These are phyloP conservation scores for Chrysopogon serrulatus DNA, from an alignment of 176 grass and related monocot species.

Conservation along the genomic window DNA sequence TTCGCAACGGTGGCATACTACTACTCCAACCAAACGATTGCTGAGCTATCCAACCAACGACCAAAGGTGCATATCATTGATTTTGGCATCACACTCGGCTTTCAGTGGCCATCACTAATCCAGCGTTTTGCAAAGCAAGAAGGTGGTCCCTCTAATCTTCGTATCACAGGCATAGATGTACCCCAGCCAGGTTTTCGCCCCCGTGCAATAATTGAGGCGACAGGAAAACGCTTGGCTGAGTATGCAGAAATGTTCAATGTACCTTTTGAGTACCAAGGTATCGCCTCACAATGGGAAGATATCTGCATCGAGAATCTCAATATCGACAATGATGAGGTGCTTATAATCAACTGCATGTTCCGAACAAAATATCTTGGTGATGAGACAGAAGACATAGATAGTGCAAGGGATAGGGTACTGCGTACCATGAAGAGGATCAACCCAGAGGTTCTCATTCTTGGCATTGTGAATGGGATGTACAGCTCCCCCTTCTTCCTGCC, in stretches of 20 bases:
- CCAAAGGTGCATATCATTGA: conserved; percentile 57
- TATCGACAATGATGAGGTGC: conserved; percentile 47
- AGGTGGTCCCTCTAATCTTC: conserved; percentile 25
- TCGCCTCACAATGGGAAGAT: conserved; percentile 52
- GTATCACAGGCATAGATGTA: conserved; percentile 53
- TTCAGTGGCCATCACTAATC: conserved; percentile 59
- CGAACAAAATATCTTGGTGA: conserved; percentile 35
- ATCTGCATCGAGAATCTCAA: conserved; percentile 49
- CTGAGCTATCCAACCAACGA: conserved; percentile 16
- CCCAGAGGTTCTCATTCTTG: conserved; percentile 52
- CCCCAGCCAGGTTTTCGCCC: conserved; percentile 47
- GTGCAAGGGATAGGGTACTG: conserved; percentile 51
- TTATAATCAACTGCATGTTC: conserved; percentile 51
- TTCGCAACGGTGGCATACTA: conserved; percentile 29
- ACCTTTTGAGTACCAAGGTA: conserved; percentile 54
- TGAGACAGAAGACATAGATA: conserved; percentile 39
- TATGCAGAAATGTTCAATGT: conserved; percentile 68
- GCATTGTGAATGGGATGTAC: conserved; percentile 43
- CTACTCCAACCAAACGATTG: conserved; percentile 56
- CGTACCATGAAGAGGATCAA: conserved; percentile 48
- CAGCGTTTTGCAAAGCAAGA: conserved; percentile 28
- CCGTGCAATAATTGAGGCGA: conserved; percentile 37
- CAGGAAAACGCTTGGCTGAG: conserved; percentile 43
- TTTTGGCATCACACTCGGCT: conserved; percentile 55
- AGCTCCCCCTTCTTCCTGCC: conserved; percentile 40